Percentiles rank a stretch among this genome's conserved stretches.
Conservation (phyloP, 148 eudicot species). For the Polygonum maritimum region DNA sequence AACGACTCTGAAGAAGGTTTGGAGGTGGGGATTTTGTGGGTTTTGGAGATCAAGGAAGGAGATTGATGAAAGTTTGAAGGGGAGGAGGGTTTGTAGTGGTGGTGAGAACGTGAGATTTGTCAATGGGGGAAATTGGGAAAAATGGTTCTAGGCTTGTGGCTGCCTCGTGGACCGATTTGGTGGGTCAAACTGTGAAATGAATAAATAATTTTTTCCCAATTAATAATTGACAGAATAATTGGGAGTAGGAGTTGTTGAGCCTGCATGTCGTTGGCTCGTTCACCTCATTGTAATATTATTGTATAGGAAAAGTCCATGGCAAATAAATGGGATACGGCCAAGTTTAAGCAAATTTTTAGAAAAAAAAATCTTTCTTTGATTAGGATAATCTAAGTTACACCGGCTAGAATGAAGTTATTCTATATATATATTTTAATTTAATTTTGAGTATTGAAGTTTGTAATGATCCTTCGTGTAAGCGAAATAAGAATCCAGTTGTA, state of each 20-base stretch:
- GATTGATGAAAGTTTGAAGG: neutral
- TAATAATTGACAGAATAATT: neutral
- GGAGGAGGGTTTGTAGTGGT: neutral
- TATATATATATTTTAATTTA: no score
- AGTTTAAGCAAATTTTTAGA: no score
- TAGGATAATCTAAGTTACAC: no score
- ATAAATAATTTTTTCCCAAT: neutral
- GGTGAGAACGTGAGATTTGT: slow-evolving; percentile 4
- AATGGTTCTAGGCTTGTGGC: neutral
- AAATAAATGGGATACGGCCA: no score
- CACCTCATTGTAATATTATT: no score
- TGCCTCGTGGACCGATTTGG: neutral
- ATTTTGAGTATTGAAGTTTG: no score
- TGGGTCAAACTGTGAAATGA: neutral
- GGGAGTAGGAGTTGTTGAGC: neutral
- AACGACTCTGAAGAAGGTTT: slow-evolving; percentile 7
- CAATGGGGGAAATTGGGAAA: neutral
- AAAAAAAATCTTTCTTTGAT: no score
- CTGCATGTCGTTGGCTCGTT: neutral
- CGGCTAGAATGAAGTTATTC: no score
- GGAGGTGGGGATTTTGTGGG: neutral
- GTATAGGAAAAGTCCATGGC: no score
- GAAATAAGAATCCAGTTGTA: no score
- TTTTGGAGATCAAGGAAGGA: neutral
- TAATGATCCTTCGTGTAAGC: no score